Evolutionary conservation across 768 basidiomycete species (phyloP).

Genomic region (Fomitopsis serialis): DNA sequence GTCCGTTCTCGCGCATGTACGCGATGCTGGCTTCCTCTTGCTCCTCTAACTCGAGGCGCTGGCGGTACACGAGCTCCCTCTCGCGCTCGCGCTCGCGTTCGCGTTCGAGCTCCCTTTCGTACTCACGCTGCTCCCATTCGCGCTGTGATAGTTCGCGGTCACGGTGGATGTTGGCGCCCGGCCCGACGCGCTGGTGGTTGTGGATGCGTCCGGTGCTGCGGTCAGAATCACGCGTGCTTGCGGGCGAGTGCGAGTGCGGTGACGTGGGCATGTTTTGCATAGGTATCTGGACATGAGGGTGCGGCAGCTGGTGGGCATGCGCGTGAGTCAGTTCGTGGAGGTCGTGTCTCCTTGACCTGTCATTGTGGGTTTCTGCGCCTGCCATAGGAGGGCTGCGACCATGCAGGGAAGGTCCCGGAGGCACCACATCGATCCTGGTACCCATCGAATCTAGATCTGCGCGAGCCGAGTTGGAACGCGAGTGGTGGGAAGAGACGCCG

Average conservation of each 20-base stretch:
- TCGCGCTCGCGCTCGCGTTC: slow-evolving; percentile 18
- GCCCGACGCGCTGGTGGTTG: slow-evolving; percentile 63
- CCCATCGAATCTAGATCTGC: slow-evolving; percentile 15
- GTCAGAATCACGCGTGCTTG: slow-evolving; percentile 5
- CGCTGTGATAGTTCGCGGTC: slow-evolving; percentile 44
- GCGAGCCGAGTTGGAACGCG: slow-evolving; percentile 34
- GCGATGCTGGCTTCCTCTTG: slow-evolving; percentile 15
- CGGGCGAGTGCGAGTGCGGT: slow-evolving; percentile 24
- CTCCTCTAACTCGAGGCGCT: slow-evolving; percentile 11
- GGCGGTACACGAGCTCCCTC: slow-evolving; percentile 9
- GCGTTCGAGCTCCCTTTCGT: slow-evolving; percentile 18
- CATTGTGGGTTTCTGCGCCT: slow-evolving; percentile 22
- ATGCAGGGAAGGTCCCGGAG: slow-evolving; percentile 28
- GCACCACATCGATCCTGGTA: slow-evolving; percentile 11
- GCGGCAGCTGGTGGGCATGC: slow-evolving; percentile 21
- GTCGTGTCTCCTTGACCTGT: slow-evolving; percentile 46
- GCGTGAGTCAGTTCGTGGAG: slow-evolving; percentile 34
- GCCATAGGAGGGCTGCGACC: slow-evolving; percentile 18
- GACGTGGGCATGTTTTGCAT: slow-evolving; percentile 23
- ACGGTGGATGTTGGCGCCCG: slow-evolving; percentile 48
- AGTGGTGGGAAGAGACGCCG: slow-evolving; percentile 47
- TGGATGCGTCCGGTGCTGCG: slow-evolving; percentile 40
- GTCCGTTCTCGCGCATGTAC: slow-evolving; percentile 5
- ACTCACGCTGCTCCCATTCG: slow-evolving; percentile 17
- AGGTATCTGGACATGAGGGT: slow-evolving; percentile 27